A percentile compares a stretch with the other conserved stretches of the same genome.
Evolutionary conservation across 371 early-diverging fungal genomes (phyloP).

Genomic region (Basidiobolus meristosporus): DNA sequence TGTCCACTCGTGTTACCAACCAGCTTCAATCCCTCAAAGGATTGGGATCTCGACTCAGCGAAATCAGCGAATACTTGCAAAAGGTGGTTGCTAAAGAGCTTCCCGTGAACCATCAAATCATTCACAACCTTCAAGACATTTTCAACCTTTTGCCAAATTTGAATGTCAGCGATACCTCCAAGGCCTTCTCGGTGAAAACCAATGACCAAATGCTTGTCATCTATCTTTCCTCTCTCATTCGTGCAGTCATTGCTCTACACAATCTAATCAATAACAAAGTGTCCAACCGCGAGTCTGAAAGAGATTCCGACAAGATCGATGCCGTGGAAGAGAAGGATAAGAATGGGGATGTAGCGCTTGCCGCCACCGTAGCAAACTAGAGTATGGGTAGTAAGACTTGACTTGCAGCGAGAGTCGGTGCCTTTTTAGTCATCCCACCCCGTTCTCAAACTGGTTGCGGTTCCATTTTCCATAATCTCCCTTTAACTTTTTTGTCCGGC

Average conservation of each 20-base stretch:
- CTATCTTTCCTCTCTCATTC: slow-evolving; percentile 73
- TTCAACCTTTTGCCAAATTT: slow-evolving; percentile 88
- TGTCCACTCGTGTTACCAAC: slow-evolving; percentile 71
- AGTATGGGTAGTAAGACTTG: too few relatives aligned
- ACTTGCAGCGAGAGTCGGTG: too few relatives aligned
- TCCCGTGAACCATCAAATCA: slow-evolving; percentile 87
- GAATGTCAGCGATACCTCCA: slow-evolving; percentile 42
- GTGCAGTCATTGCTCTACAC: slow-evolving; percentile 89
- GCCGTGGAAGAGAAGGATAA: too few relatives aligned
- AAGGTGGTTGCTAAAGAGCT: slow-evolving; percentile 71
- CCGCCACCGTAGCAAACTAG: too few relatives aligned
- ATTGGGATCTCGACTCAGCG: slow-evolving; percentile 59
- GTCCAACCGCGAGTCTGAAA: slow-evolving; percentile 30
- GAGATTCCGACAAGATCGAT: too few relatives aligned
- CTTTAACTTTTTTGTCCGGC: too few relatives aligned
- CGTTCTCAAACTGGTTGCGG: too few relatives aligned
- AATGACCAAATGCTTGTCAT: slow-evolving; percentile 89
- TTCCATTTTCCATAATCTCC: too few relatives aligned
- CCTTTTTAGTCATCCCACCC: too few relatives aligned
- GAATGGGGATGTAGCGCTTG: too few relatives aligned
- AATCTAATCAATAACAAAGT: slow-evolving; percentile 88
- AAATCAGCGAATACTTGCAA: slow-evolving; percentile 67
- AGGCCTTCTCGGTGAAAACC: slow-evolving; percentile 76
- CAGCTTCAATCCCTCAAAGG: slow-evolving; percentile 83
- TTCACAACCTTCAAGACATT: slow-evolving; percentile 91